These are phyloP conservation scores for Ephemerocybe angulata DNA, from an alignment of 768 basidiomycete species.

Conservation along the genomic window DNA sequence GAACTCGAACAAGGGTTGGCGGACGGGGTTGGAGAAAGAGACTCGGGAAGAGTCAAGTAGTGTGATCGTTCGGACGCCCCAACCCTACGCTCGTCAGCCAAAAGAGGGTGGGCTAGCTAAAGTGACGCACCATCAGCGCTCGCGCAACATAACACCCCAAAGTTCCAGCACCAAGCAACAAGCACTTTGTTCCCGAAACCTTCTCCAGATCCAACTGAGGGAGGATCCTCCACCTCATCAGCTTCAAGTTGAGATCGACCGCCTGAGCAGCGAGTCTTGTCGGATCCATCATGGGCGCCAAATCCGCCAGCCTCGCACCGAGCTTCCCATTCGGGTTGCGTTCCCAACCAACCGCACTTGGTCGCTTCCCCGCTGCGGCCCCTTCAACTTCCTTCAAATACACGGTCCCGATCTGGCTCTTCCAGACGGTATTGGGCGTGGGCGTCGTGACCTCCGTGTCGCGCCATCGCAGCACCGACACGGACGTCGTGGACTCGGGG, in stretches of 20 bases:
- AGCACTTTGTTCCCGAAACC: slow-evolving; percentile 72
- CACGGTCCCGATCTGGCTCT: slow-evolving; percentile 60
- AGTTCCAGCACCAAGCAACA: slow-evolving; percentile 93
- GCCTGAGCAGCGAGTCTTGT: slow-evolving; percentile 89
- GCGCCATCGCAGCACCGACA: slow-evolving; percentile 78
- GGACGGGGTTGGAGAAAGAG: slow-evolving; percentile 95
- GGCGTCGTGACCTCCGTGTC: slow-evolving; percentile 48
- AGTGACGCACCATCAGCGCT: slow-evolving; percentile 70
- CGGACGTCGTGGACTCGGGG: slow-evolving; percentile 39
- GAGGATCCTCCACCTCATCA: slow-evolving; percentile 97
- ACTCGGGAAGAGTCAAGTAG: slow-evolving; percentile 89
- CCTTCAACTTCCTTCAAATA: slow-evolving; percentile 22
- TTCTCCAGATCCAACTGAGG: slow-evolving; percentile 87
- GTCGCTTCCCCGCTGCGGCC: slow-evolving; percentile 27
- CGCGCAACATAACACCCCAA: slow-evolving; percentile 95
- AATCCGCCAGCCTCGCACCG: slow-evolving; percentile 80
- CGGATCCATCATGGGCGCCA: slow-evolving; percentile 97
- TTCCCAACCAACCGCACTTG: slow-evolving; percentile 91
- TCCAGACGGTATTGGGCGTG: slow-evolving; percentile 40
- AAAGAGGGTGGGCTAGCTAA: no score
- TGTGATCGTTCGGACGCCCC: slow-evolving; percentile 93
- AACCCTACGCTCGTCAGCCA: neutral
- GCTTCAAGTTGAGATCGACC: slow-evolving; percentile 94
- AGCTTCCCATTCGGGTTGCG: slow-evolving; percentile 86
- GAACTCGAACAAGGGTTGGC: slow-evolving; percentile 95